phyloP scores from a whole-genome alignment of 2,329 filamentous ascomycete genomes.

The Aureobasidium sp. region DNA sequence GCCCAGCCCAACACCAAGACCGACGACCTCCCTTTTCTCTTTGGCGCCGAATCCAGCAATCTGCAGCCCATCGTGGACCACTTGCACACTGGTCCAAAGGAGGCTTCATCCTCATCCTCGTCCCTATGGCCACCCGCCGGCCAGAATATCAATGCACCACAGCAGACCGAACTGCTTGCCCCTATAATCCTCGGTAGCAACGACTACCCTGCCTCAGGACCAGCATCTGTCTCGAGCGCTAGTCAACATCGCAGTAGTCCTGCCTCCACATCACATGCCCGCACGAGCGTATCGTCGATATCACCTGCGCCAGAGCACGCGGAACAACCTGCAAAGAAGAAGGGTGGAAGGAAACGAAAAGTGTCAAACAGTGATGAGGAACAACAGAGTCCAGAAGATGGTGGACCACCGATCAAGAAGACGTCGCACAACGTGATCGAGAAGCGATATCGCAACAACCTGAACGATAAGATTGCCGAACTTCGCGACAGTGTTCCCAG shows the following conservation, averaged over 20 bases:
- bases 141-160: slow-evolving; percentile 7
- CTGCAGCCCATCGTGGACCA: slow-evolving; percentile 19
- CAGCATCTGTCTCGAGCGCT: neutral
- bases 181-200: slow-evolving; percentile 11
- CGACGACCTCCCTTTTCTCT: slow-evolving; percentile 16
- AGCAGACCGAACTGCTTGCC: slow-evolving; percentile 4
- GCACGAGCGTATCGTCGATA: slow-evolving; percentile 26
- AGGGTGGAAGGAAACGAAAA: slow-evolving; percentile 31
- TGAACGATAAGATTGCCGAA: slow-evolving; percentile 95
- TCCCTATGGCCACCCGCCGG: neutral
- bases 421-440: slow-evolving; percentile 98
- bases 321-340: slow-evolving; percentile 27
- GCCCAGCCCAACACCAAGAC: slow-evolving; percentile 7
- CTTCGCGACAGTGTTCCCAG: slow-evolving; percentile 88
- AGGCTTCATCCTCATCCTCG: slow-evolving; percentile 3
- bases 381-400: slow-evolving; percentile 25
- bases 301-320: slow-evolving; percentile 21
- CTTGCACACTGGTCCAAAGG: slow-evolving; percentile 19
- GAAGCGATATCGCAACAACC: slow-evolving; percentile 89
- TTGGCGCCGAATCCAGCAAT: slow-evolving; percentile 15
- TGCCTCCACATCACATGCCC: slow-evolving; percentile 23
- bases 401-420: slow-evolving; percentile 62
- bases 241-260: slow-evolving; percentile 21
- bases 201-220: slow-evolving; percentile 10
- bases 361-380: slow-evolving; percentile 24